These are phyloP conservation scores for Agrocybe pediades DNA, from an alignment of 768 basidiomycete species.

Conservation along the genomic window DNA sequence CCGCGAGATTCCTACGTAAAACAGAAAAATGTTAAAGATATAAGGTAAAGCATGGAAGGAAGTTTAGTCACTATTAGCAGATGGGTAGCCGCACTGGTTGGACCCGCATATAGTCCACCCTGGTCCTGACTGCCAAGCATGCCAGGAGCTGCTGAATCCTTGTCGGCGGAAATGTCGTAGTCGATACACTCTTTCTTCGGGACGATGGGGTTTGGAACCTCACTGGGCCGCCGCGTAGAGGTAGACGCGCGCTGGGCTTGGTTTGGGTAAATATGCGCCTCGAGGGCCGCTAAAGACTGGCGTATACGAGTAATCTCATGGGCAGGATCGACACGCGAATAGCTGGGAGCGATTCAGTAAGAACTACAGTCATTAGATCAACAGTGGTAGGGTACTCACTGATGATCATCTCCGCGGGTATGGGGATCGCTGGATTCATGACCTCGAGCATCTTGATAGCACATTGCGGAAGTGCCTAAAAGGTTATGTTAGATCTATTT, in stretches of 20 bases:
- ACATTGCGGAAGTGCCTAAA: constrained; percentile 75
- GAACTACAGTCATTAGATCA: constrained; percentile 14
- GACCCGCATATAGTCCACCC: constrained; percentile 77
- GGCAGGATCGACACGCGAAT: constrained; percentile 58
- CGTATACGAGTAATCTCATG: constrained; percentile 69
- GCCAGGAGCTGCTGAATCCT: constrained; percentile 54
- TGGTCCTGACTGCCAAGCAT: constrained; percentile 66
- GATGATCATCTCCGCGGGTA: constrained; percentile 62
- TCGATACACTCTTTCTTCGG: constrained; percentile 59
- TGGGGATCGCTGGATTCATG: constrained; percentile 55
- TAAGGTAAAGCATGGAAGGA: constrained; percentile 12
- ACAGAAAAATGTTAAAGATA: constrained; percentile 14
- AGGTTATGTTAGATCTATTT: constrained; percentile 22
- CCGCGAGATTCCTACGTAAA: constrained; percentile 38
- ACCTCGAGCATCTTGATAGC: constrained; percentile 75
- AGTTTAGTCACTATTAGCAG: constrained; percentile 53
- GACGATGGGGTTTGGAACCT: constrained; percentile 35
- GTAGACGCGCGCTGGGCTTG: constrained; percentile 36
- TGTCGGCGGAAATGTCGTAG: constrained; percentile 42
- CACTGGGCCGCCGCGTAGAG: constrained; percentile 37
- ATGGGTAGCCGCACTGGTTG: constrained; percentile 75
- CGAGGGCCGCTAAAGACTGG: constrained; percentile 68
- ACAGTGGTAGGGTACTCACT: constrained; percentile 39
- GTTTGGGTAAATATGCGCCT: constrained; percentile 56
- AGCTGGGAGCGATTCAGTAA: constrained; percentile 29